These are phyloP conservation scores for Apiotrichum laibachii DNA, from an alignment of 1,284 basidiomycete genomes.

Conservation along the genomic window DNA sequence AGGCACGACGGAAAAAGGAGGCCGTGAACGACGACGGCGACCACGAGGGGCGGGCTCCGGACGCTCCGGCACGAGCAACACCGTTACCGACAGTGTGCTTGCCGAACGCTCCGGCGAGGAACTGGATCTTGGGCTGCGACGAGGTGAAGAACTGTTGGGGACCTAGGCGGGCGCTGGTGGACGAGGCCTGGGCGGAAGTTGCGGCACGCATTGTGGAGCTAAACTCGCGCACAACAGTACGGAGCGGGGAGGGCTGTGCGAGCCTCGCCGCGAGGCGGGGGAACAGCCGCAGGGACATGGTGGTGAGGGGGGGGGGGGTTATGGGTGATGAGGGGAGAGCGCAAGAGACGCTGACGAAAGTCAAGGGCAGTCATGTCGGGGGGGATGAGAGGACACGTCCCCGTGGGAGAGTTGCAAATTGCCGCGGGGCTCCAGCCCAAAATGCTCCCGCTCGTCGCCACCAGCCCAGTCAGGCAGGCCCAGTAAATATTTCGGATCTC, in stretches of 20 bases:
- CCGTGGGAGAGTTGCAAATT: neutral
- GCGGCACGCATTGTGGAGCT: neutral
- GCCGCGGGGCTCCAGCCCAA: neutral
- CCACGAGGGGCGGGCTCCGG: neutral
- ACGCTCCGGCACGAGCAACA: neutral
- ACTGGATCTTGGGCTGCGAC: constrained; percentile 7
- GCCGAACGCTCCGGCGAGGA: neutral
- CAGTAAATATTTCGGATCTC: constrained; percentile 14
- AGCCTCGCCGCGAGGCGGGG: constrained; percentile 7
- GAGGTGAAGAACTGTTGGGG: constrained; percentile 11
- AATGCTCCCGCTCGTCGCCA: neutral
- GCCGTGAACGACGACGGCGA: constrained; percentile 1
- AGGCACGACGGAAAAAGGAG: constrained; percentile 8
- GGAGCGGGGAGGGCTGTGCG: neutral
- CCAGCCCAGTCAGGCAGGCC: no score
- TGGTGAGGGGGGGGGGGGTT: neutral
- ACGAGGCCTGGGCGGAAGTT: neutral
- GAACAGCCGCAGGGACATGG: constrained; percentile 13
- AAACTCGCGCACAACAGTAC: neutral
- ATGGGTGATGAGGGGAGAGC: neutral
- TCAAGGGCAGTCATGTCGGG: neutral
- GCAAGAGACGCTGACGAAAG: neutral
- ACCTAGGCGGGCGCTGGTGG: neutral
- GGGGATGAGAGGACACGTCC: neutral
- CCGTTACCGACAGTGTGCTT: neutral